phyloP scores from a whole-genome alignment of 805 yeast species.

The Ogataea haglerorum region DNA sequence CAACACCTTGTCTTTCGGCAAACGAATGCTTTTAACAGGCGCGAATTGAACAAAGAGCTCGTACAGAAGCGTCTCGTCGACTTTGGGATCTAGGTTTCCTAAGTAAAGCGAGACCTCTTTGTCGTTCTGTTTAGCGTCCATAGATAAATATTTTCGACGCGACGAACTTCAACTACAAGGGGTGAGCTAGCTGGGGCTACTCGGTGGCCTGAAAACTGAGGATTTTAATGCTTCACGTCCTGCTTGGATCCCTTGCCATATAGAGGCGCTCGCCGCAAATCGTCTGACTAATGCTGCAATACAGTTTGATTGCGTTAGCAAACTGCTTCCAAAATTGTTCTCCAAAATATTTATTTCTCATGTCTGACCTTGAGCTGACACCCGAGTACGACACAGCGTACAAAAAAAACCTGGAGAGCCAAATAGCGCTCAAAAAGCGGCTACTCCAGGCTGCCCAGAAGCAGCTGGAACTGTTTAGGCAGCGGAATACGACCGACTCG shows the following conservation, averaged over 20 bases:
- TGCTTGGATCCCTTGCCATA: too few relatives aligned
- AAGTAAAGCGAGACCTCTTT: slow-evolving; percentile 67
- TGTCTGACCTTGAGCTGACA: slow-evolving; percentile 6
- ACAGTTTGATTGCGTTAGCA: too few relatives aligned
- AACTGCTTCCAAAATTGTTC: slow-evolving; percentile 1
- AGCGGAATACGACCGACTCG: neutral
- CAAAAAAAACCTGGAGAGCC: slow-evolving; percentile 17
- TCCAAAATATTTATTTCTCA: neutral
- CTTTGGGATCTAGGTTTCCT: slow-evolving; percentile 78
- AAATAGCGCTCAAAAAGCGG: slow-evolving; percentile 23
- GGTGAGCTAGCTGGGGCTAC: too few relatives aligned
- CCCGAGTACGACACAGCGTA: slow-evolving; percentile 16
- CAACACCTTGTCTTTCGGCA: slow-evolving; percentile 76
- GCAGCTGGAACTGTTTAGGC: slow-evolving; percentile 13
- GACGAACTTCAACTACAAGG: neutral
- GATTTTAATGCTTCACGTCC: too few relatives aligned
- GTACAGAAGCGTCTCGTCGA: slow-evolving; percentile 65
- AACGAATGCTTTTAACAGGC: slow-evolving; percentile 63
- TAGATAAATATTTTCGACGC: slow-evolving; percentile 7
- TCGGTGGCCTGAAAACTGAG: too few relatives aligned
- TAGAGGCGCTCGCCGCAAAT: too few relatives aligned
- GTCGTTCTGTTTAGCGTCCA: slow-evolving; percentile 31
- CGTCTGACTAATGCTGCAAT: too few relatives aligned
- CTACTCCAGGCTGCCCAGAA: slow-evolving; percentile 20
- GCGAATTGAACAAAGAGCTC: slow-evolving; percentile 86